phyloP scores from a whole-genome alignment of 352 stramenopile species.

The Elongisporangium undulatum region DNA sequence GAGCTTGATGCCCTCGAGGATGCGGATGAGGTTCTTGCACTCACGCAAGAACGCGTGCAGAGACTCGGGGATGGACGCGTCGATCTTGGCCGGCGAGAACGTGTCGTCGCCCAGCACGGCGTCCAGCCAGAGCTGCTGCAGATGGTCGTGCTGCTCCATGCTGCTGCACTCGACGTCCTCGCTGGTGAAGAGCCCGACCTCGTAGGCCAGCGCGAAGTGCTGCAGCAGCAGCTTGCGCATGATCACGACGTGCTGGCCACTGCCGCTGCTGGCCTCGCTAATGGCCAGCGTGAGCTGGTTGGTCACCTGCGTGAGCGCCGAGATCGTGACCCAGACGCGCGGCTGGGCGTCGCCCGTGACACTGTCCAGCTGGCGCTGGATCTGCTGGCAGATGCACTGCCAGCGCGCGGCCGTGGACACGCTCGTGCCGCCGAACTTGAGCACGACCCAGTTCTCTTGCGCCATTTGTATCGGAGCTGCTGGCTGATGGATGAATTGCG shows the following conservation, averaged over 20 bases:
- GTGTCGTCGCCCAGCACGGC: slow-evolving; percentile 49
- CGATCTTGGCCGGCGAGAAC: slow-evolving; percentile 39
- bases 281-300: slow-evolving; percentile 78
- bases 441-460: slow-evolving; percentile 60
- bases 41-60: slow-evolving; percentile 72
- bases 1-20: slow-evolving; percentile 83
- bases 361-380: slow-evolving; percentile 43
- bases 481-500: neutral
- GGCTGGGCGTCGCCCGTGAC: slow-evolving; percentile 14
- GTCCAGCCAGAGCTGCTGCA: slow-evolving; percentile 56
- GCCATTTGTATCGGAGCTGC: slow-evolving; percentile 2
- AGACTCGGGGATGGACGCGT: slow-evolving; percentile 29
- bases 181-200: slow-evolving; percentile 50
- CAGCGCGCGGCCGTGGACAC: slow-evolving; percentile 77
- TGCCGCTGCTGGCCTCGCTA: slow-evolving; percentile 28
- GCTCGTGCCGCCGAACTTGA: slow-evolving; percentile 89
- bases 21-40: slow-evolving; percentile 76
- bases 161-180: slow-evolving; percentile 23
- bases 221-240: slow-evolving; percentile 51
- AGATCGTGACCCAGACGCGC: slow-evolving; percentile 86
- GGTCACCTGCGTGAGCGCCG: slow-evolving; percentile 81
- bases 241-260: slow-evolving; percentile 36
- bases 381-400: slow-evolving; percentile 74
- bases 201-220: slow-evolving; percentile 70
- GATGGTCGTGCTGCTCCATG: slow-evolving; percentile 45